Evolutionary conservation across 805 yeast species (phyloP), one percentile per base, ranked within the genome.

Genomic region (Barnettozyma siamensis): DNA sequence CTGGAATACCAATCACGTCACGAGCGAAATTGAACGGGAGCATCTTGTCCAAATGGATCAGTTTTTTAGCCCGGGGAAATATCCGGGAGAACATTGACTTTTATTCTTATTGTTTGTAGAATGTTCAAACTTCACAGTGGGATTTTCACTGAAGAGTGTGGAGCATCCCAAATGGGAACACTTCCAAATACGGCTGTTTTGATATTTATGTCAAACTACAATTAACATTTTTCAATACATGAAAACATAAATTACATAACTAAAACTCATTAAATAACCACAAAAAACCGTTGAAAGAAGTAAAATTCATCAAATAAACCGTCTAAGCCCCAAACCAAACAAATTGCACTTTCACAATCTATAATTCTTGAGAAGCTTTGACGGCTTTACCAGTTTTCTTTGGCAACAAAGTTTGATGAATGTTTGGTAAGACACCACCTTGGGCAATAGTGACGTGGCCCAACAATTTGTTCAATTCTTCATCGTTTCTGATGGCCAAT

Each of bases 341-440:
- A 32, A n/a, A n/a, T n/a, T n/a, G n/a, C n/a, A n/a, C n/a, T n/a
- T n/a, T n/a, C n/a, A 24, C 24, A 43, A 34, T 49, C 51, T 50
- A 78, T 69, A 77, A 75, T 69, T 77, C 83, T 68, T 78, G 83
- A 60, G 82, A 76, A 63, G 79, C 79, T 64, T 75, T 75, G 48
- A 73, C 69, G 46, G 75, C 63, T 64, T 76, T 76, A 40, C 74
- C 68, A 38, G 58, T 47, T 74, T 81, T 82, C 75, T 83, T 78
- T 69, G 93, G 91, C 64, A 91, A 82, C 69, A 91, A 83, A 75
- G 83, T 82, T 73, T 82, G 88, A 75, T 88, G 96, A 66, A 89
- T 87, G 84, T 88, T 88, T 76, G 98, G 98, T 71, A 91, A 80
- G 58, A 91, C 98, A 87, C 97, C 97, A 84, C 97, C 98, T 75